Evolutionary conservation across 1,139 yeast genomes (phyloP).

Genomic region (Sugiyamaella pinicola): DNA sequence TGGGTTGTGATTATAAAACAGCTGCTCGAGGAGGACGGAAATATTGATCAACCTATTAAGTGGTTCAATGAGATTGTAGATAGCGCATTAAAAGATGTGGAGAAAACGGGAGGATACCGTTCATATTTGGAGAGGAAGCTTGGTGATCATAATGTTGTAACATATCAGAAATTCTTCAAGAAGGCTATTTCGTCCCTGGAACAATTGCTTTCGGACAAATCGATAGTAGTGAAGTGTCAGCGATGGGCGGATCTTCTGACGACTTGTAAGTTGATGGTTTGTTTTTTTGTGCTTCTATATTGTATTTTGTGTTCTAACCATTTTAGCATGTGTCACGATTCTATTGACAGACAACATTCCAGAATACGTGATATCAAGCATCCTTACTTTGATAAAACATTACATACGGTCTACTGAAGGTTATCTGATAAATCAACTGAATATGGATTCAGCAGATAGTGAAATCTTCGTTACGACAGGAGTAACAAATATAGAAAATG

Average conservation of each 20-base stretch:
- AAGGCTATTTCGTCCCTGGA: slow-evolving; percentile 8
- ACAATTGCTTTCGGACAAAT: slow-evolving; percentile 10
- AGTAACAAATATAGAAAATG: background rate
- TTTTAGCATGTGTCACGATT: slow-evolving; percentile 9
- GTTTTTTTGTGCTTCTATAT: background rate
- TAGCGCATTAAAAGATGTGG: slow-evolving; percentile 24
- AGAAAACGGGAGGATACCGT: slow-evolving; percentile 11
- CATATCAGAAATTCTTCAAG: slow-evolving; percentile 25
- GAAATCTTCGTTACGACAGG: background rate
- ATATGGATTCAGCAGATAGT: slow-evolving; percentile 9
- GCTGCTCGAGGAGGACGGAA: slow-evolving; percentile 22
- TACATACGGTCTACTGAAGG: slow-evolving; percentile 4
- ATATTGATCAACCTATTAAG: slow-evolving; percentile 16
- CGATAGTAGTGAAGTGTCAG: background rate
- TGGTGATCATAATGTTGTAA: slow-evolving; percentile 20
- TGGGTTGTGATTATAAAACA: slow-evolving; percentile 23
- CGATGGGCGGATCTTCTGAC: slow-evolving; percentile 15
- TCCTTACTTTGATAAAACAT: slow-evolving; percentile 3
- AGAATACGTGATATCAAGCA: slow-evolving; percentile 8
- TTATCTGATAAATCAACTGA: slow-evolving; percentile 7
- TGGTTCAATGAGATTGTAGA: slow-evolving; percentile 28
- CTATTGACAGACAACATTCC: slow-evolving; percentile 4
- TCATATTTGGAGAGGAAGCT: slow-evolving; percentile 18
- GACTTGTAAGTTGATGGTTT: slow-evolving; percentile 8
- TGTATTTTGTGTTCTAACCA: background rate